Conservation (phyloP, 164 flowering plant genomes). For the Tinospora cordifolia region DNA sequence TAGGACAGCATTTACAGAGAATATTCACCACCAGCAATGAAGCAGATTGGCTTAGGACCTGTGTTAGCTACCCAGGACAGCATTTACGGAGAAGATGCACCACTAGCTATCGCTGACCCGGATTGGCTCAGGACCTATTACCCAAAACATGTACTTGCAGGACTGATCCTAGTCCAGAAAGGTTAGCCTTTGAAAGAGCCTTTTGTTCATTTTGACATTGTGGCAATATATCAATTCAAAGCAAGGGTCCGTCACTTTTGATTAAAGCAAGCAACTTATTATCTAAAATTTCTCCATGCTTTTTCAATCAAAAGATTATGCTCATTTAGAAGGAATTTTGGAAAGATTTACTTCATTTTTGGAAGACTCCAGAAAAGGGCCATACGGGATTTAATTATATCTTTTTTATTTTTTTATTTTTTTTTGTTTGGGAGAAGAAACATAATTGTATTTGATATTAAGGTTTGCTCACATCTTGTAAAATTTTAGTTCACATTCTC, state of each 20-base stretch:
- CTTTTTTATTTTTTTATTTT: too few species aligned
- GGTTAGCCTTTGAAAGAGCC: not conserved
- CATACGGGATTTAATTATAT: not conserved
- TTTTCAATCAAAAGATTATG: not conserved
- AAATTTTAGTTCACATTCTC: too few species aligned
- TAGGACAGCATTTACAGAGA: too few species aligned
- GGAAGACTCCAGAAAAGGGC: not conserved
- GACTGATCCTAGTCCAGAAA: not conserved
- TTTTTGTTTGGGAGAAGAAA: too few species aligned
- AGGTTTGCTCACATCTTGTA: too few species aligned
- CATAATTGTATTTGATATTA: too few species aligned
- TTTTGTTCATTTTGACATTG: not conserved
- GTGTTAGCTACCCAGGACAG: not conserved
- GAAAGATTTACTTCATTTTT: not conserved
- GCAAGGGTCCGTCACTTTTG: not conserved
- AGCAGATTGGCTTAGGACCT: not conserved
- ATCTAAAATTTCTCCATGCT: too few species aligned
- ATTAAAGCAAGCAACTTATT: not conserved
- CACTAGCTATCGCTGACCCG: too few species aligned
- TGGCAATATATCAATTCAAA: not conserved
- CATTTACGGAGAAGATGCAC: too few species aligned
- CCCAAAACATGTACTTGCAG: not conserved
- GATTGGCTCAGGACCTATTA: not conserved
- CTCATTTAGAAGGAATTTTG: not conserved
- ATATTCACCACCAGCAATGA: too few species aligned